Conservation (phyloP, 176 grass and related monocot species). For the Saccharum spontaneum region DNA sequence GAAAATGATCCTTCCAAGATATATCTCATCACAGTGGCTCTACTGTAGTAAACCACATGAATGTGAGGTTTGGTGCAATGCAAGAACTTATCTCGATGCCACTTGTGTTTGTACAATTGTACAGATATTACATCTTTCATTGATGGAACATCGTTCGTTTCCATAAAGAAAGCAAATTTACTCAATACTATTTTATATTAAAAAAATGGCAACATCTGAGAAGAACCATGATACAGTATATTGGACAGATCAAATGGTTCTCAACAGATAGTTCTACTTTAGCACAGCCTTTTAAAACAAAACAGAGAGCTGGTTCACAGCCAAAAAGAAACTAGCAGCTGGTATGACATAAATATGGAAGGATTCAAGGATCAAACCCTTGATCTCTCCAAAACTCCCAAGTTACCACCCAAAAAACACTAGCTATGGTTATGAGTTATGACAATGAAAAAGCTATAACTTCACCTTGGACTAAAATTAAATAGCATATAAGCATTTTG, state of each 20-base stretch:
- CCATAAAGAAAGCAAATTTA: conserved; percentile 6
- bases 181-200: neutral
- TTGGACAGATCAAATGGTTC: neutral
- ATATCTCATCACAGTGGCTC: neutral
- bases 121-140: neutral
- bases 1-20: neutral
- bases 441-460: neutral
- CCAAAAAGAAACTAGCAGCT: neutral
- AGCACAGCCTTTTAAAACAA: neutral
- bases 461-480: neutral
- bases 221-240: neutral
- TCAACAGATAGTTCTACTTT: neutral
- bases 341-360: neutral
- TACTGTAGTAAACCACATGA: neutral
- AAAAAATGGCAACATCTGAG: neutral
- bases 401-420: neutral
- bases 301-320: neutral
- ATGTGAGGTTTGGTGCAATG: neutral
- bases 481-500: neutral
- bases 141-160: neutral
- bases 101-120: neutral
- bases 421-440: neutral
- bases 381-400: neutral
- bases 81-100: conserved; percentile 6
- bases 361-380: neutral